Base-by-base conservation (phyloP, 164 flowering plant genomes). In the Magnolia changhungtana region DNA sequence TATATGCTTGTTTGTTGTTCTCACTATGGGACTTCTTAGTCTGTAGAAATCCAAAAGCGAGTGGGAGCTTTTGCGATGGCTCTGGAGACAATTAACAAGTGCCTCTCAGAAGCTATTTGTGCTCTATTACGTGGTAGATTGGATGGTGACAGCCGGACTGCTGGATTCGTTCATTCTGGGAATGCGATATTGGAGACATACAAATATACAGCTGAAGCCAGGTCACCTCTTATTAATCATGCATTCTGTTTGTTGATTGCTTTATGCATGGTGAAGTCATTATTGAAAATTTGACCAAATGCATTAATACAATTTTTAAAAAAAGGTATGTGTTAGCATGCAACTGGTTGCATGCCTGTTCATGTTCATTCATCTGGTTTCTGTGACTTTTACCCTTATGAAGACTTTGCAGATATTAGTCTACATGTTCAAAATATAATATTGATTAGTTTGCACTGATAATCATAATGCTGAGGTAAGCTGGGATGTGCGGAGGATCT, bases 41-140 rank as follows among this genome's bases (percentile, higher is more conserved):
- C 95, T 21, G 87, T 96, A 78, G 98, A 96, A 83, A 88, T 96
- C 75, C 94, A 90, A 78, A 91, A 90, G 86, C 87, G 98, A 80
- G 84, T 94, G 69, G 99, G 98, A 64, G 98, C 99, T 55, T 94
- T 90, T 80, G 89, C 97, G 23, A 83, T 87, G 83, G 97, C 99
- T 2, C 78, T 96, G 83, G 98, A 94, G 80, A 96, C 97, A n/a
- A 87, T 91, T 72, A 94, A 92, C 77, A 96, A 87, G 87, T 92
- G 97, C 82, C 89, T 96, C 14, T 90, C 97, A 24, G 98, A 94
- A 80, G 97, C 98, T 55, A 88, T 96, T 73, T 91, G 91, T 86
- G 87, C 98, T 9, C 83, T 94, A 14, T 82, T 90, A 75, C 97
- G 92, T 73, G 97, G 99, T 78, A 90, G 90, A 83, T 80, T 87